Percentiles rank a stretch among this genome's conserved stretches.
These are phyloP conservation scores for Tricladium varicosporioides DNA, from an alignment of 2,329 filamentous ascomycete genomes.

Conservation along the genomic window DNA sequence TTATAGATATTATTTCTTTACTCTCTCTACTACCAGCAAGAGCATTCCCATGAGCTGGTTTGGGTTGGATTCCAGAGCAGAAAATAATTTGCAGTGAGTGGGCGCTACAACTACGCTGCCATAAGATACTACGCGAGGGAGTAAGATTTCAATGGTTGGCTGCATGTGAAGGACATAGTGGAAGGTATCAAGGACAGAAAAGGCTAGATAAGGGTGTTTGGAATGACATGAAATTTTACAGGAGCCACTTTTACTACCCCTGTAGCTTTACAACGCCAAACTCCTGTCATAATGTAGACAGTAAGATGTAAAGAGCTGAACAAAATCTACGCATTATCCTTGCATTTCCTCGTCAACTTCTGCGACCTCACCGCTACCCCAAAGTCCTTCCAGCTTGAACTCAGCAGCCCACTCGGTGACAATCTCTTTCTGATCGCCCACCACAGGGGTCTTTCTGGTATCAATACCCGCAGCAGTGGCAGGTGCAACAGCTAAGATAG, in stretches of 20 bases:
- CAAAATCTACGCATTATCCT: conserved; percentile 18
- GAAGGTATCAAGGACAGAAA: too few species aligned
- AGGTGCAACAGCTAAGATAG: conserved; percentile 56
- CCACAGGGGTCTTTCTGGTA: conserved; percentile 41
- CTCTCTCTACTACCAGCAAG: too few species aligned
- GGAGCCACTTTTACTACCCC: neutral
- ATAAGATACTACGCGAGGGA: too few species aligned
- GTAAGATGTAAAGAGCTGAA: neutral
- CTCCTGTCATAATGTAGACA: neutral
- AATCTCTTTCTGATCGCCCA: conserved; percentile 76
- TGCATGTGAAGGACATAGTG: too few species aligned
- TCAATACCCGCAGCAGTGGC: conserved; percentile 34
- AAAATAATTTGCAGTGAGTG: too few species aligned
- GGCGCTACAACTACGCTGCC: too few species aligned
- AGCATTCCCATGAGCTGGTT: too few species aligned
- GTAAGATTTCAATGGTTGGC: too few species aligned
- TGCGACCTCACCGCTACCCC: conserved; percentile 60
- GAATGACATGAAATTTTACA: neutral
- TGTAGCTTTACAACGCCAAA: neutral
- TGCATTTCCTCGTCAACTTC: conserved; percentile 31
- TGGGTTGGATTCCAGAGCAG: too few species aligned
- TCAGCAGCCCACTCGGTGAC: conserved; percentile 92
- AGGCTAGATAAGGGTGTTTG: neutral
- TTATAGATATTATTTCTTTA: too few species aligned
- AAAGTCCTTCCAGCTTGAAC: conserved; percentile 91